These are phyloP conservation scores for Lachnellula hyalina DNA, from an alignment of 2,329 filamentous ascomycete species.

Conservation along the genomic window DNA sequence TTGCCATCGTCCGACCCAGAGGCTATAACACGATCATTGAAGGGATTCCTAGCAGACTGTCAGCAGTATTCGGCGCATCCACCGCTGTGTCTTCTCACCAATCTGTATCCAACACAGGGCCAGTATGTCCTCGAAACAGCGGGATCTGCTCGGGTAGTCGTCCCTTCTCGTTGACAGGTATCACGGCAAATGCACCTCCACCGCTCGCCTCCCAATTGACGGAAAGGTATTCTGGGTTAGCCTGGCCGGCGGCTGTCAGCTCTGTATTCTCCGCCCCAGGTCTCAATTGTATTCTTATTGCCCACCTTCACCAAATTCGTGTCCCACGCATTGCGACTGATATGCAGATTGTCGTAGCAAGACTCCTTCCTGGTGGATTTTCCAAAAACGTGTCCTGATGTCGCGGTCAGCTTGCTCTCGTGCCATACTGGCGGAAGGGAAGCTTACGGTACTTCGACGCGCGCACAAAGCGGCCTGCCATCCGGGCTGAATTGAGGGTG, in stretches of 20 bases:
- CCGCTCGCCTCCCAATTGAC: slow-evolving; percentile 98
- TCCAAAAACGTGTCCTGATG: slow-evolving; percentile 91
- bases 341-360: slow-evolving; percentile 96
- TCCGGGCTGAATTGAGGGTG: slow-evolving; percentile 30
- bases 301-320: slow-evolving; percentile 93
- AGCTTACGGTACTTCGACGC: slow-evolving; percentile 67
- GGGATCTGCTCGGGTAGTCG: slow-evolving; percentile 90
- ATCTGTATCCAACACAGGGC: slow-evolving; percentile 92
- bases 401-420: slow-evolving; percentile 22
- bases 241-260: slow-evolving; percentile 46
- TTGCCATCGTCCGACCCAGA: slow-evolving; percentile 96
- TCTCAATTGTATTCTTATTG: not conserved
- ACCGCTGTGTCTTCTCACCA: slow-evolving; percentile 54
- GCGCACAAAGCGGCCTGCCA: slow-evolving; percentile 69
- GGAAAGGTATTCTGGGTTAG: slow-evolving; percentile 89
- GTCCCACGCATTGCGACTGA: slow-evolving; percentile 98
- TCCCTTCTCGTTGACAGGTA: slow-evolving; percentile 83
- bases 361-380: slow-evolving; percentile 93
- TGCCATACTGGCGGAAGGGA: slow-evolving; percentile 16
- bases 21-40: slow-evolving; percentile 88
- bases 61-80: slow-evolving; percentile 13
- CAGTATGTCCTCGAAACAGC: slow-evolving; percentile 92
- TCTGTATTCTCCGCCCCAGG: not conserved
- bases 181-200: slow-evolving; percentile 93
- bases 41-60: slow-evolving; percentile 69